Evolutionary conservation across 176 grass and related monocot species (phyloP).

Genomic region (Areca catechu): DNA sequence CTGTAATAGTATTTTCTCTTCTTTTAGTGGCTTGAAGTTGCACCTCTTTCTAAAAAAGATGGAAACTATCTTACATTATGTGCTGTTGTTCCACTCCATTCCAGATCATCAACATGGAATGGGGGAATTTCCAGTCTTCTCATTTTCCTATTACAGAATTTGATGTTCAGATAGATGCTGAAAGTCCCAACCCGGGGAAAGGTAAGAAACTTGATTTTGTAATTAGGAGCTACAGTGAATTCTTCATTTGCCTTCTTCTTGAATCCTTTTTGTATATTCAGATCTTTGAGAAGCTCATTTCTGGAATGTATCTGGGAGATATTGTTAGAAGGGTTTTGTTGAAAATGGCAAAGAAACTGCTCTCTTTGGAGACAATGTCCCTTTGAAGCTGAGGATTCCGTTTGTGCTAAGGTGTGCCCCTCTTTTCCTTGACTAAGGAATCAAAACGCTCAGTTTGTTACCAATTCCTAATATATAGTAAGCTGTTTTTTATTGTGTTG

Average conservation of each 20-base stretch:
- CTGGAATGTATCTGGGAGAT: slow-evolving; percentile 79
- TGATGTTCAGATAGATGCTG: neutral
- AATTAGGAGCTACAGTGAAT: no score
- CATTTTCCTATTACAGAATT: neutral
- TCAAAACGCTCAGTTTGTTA: no score
- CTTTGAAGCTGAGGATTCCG: slow-evolving; percentile 38
- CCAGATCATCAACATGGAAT: slow-evolving; percentile 2
- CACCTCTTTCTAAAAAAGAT: no score
- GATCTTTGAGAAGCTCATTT: slow-evolving; percentile 80
- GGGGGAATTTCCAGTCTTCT: neutral
- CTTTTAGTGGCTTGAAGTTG: no score
- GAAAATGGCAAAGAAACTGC: slow-evolving; percentile 39
- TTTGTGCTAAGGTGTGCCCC: slow-evolving; percentile 47
- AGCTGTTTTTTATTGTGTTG: no score
- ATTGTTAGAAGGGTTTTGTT: slow-evolving; percentile 67
- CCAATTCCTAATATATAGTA: no score
- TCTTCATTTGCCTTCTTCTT: neutral
- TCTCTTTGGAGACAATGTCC: slow-evolving; percentile 40
- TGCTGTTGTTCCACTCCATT: neutral
- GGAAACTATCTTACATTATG: no score
- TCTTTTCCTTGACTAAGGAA: neutral
- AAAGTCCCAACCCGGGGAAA: neutral
- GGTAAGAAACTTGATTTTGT: neutral
- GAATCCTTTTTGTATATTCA: slow-evolving; percentile 6
- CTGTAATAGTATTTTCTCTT: no score